Conservation (phyloP, 768 basidiomycete genomes). For the Mycena capillaripes region DNA sequence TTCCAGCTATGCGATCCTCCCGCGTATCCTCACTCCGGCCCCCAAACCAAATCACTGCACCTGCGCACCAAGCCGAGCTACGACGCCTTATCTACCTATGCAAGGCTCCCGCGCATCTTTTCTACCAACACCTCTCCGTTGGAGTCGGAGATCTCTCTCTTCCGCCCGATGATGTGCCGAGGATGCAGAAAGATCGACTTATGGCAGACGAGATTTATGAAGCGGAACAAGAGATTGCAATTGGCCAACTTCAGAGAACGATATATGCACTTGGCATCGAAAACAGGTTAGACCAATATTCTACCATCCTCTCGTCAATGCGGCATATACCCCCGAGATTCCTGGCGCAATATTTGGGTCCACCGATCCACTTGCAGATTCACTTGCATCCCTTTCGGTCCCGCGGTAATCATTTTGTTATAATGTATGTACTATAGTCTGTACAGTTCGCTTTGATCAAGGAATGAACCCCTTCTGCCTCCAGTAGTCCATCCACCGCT, state of each 20-base stretch:
- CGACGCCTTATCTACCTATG: no score
- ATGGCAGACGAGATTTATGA: no score
- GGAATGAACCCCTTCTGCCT: neutral
- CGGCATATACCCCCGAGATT: slow-evolving; percentile 12
- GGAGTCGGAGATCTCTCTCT: neutral
- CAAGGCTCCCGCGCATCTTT: no score
- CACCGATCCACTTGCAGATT: no score
- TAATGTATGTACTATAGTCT: no score
- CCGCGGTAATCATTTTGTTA: no score
- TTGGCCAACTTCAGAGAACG: neutral
- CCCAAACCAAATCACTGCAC: no score
- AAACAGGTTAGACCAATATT: neutral
- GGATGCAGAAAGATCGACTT: no score
- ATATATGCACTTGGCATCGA: neutral
- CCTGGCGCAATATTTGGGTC: slow-evolving; percentile 12
- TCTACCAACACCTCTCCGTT: slow-evolving; percentile 1
- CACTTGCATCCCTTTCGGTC: no score
- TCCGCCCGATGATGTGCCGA: neutral
- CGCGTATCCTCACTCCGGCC: neutral
- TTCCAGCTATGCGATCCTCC: neutral
- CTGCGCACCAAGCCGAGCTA: no score
- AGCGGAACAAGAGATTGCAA: neutral
- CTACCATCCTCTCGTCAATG: neutral
- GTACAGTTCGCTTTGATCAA: no score
- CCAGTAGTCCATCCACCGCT: slow-evolving; percentile 24